Evolutionary conservation across 768 basidiomycete species (phyloP), one percentile per base, ranked within the genome.

Genomic region (Russula griseocarnosa): DNA sequence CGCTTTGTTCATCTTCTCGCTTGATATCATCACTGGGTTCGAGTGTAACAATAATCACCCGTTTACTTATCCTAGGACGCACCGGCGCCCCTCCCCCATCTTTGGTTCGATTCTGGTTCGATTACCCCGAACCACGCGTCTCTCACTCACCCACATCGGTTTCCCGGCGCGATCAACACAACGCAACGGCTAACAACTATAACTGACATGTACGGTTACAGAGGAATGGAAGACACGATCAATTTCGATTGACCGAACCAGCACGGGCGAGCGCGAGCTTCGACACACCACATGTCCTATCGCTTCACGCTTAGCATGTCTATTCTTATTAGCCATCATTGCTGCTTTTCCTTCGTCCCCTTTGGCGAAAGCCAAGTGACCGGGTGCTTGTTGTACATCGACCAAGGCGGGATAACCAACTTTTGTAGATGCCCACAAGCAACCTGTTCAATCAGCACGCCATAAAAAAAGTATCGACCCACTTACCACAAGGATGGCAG

Each of bases 401-500:
- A 81, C 90, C 90, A 92, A 10, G 85, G 85, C 0, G 89, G 90
- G 5, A 91, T 64, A 14, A 85, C 76, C 53, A 79, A 73, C 89
- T 90, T 66, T 40, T 36, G 3, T 14, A 54, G 20, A 51, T 38
- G 18, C n/a, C n/a, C 51, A 55, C 34, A 14, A 22, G 20, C 30
- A 38, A 32, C 10, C n/a, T 24, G 24, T 24, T 55, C 54, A 22
- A 63, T 22, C 24, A 26, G 54, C 9, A 66, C 0, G 11, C 16
- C 4, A 67, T 57, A 2, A 69, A 69, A 67, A 28, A 70, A 24
- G 28, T 58, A 67, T 53, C 70, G 40, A 1, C 59, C 34, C 11
- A 60, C 69, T 28, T 55, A 70, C 69, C 54, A 50, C 60, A 38
- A 65, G 36, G n/a, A 70, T 32, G 5, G 55, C 26, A n/a, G 71